A percentile compares a stretch with the other conserved stretches of the same genome.
These are phyloP conservation scores for Pseudogymnoascus sp. DNA, from an alignment of 2,329 filamentous ascomycete species.

Conservation along the genomic window DNA sequence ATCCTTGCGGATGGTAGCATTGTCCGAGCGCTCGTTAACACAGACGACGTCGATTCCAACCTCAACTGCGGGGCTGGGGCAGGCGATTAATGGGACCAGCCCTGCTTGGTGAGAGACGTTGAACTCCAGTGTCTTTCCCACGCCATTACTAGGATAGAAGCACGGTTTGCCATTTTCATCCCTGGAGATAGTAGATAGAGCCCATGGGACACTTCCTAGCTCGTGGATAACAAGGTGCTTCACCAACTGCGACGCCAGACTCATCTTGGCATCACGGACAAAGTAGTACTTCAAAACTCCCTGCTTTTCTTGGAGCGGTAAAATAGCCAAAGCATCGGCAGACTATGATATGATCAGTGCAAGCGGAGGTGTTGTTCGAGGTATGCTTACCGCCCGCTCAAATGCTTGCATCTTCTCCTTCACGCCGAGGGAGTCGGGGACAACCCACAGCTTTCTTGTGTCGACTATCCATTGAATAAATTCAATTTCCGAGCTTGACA, in stretches of 20 bases:
- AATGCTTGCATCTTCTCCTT: conserved; percentile 29
- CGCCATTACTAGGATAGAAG: conserved; percentile 23
- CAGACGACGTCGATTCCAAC: conserved; percentile 72
- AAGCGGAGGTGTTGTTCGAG: neutral
- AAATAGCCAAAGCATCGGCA: conserved; percentile 42
- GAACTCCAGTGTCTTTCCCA: conserved; percentile 36
- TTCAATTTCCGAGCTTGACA: conserved; percentile 10
- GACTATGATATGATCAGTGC: conserved; percentile 33
- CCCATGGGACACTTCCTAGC: conserved; percentile 52
- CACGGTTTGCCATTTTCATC: conserved; percentile 39
- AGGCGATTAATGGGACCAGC: conserved; percentile 58
- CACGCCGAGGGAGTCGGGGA: conserved; percentile 28
- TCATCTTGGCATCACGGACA: conserved; percentile 65
- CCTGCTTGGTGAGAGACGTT: conserved; percentile 75
- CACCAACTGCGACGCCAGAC: conserved; percentile 61
- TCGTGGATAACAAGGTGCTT: conserved; percentile 62
- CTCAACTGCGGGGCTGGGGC: conserved; percentile 29
- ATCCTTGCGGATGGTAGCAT: conserved; percentile 43
- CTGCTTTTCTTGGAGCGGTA: conserved; percentile 46
- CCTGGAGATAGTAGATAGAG: conserved; percentile 46
- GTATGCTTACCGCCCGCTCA: neutral
- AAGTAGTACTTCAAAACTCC: conserved; percentile 54
- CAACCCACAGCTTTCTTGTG: conserved; percentile 50
- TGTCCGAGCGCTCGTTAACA: conserved; percentile 59
- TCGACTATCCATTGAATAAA: conserved; percentile 56